Conservation (phyloP, 2,329 filamentous ascomycete genomes). For the Trichoderma cornu-damae region DNA sequence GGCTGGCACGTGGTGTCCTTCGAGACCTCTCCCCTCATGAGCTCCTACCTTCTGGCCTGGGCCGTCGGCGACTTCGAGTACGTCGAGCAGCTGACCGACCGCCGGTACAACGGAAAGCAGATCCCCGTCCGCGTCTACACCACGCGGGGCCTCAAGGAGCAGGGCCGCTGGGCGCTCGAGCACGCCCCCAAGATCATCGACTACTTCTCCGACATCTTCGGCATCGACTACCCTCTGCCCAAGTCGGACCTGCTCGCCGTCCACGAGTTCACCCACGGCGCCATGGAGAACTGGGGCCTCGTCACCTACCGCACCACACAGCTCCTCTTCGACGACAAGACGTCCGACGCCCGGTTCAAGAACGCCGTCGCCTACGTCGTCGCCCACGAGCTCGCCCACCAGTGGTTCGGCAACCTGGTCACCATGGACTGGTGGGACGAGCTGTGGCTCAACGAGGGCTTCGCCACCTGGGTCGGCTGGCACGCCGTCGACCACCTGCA, state of each 20-base stretch:
- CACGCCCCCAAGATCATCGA: constrained; percentile 92
- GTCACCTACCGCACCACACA: constrained; percentile 95
- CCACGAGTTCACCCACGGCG: constrained; percentile 82
- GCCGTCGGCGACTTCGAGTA: constrained; percentile 96
- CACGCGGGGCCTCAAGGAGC: constrained; percentile 86
- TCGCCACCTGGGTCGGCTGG: constrained; percentile 98
- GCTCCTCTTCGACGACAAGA: constrained; percentile 90
- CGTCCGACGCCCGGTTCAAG: constrained; percentile 83
- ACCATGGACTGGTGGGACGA: constrained; percentile 98
- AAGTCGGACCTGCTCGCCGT: constrained; percentile 89
- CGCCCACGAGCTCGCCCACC: constrained; percentile 93
- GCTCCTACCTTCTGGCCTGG: constrained; percentile 87
- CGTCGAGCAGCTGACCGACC: constrained; percentile 82
- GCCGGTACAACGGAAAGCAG: constrained; percentile 84
- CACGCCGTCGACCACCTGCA: constrained; percentile 84
- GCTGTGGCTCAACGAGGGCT: constrained; percentile 92
- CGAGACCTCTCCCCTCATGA: constrained; percentile 83
- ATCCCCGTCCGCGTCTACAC: constrained; percentile 95
- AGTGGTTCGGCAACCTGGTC: constrained; percentile 93
- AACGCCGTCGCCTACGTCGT: constrained; percentile 95
- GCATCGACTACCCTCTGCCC: constrained; percentile 86
- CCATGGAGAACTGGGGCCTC: constrained; percentile 96
- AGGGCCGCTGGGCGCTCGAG: constrained; percentile 82
- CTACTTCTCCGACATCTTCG: constrained; percentile 93
- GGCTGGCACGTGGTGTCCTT: constrained; percentile 74